These are phyloP conservation scores for Draba incana DNA, from an alignment of 345 rosid genomes.

Conservation along the genomic window DNA sequence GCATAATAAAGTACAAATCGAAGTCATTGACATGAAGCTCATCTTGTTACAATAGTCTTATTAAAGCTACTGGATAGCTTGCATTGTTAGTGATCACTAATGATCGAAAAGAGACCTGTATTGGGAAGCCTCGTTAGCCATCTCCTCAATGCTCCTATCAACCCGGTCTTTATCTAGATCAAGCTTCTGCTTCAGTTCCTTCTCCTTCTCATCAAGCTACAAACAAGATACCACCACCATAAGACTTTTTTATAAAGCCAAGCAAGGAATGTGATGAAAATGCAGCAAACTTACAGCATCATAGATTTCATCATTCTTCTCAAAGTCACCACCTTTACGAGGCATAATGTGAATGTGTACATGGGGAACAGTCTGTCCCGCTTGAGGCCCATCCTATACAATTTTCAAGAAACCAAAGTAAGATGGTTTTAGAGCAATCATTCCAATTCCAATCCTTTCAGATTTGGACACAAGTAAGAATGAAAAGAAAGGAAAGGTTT, in stretches of 20 bases:
- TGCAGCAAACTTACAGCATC: slow-evolving; percentile 63
- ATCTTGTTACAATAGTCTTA: slow-evolving; percentile 19
- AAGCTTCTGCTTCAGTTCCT: slow-evolving; percentile 68
- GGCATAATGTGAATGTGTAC: slow-evolving; percentile 92
- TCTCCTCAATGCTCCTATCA: slow-evolving; percentile 75
- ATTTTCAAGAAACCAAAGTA: slow-evolving; percentile 16
- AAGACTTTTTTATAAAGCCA: not conserved
- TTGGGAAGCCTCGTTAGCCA: slow-evolving; percentile 71
- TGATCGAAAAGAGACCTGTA: slow-evolving; percentile 56
- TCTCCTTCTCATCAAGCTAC: slow-evolving; percentile 76
- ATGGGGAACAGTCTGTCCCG: slow-evolving; percentile 94
- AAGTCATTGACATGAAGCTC: not conserved
- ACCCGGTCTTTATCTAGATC: slow-evolving; percentile 79
- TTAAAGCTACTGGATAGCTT: slow-evolving; percentile 18
- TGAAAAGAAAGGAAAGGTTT: not conserved
- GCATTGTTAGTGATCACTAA: slow-evolving; percentile 18
- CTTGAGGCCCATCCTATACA: slow-evolving; percentile 84
- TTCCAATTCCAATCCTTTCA: slow-evolving; percentile 1
- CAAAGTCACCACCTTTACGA: slow-evolving; percentile 80
- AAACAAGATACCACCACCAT: slow-evolving; percentile 26
- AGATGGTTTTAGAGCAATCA: not conserved
- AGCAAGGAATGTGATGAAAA: slow-evolving; percentile 1
- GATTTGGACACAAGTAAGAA: not conserved
- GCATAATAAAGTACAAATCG: not conserved
- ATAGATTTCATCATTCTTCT: slow-evolving; percentile 87